These are phyloP conservation scores for Artemisia tridentata DNA, from an alignment of 129 eudicot species.

Conservation along the genomic window DNA sequence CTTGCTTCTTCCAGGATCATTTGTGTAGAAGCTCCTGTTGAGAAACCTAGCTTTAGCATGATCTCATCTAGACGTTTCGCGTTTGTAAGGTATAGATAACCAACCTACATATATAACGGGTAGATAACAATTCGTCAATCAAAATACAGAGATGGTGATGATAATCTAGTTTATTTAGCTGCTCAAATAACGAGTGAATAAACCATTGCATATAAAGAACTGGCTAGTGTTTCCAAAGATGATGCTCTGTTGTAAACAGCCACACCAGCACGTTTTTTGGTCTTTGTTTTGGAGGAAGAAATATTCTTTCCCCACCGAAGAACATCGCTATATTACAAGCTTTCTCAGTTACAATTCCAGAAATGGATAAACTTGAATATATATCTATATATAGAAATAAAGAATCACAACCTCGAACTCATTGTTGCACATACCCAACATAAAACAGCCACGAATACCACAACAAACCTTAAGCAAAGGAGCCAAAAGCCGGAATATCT, in stretches of 20 bases:
- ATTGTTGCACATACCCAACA: too few relatives aligned
- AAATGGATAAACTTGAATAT: too few relatives aligned
- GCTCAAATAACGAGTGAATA: not conserved
- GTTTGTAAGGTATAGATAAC: slow-evolving; percentile 86
- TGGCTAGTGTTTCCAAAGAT: slow-evolving; percentile 86
- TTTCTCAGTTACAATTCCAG: slow-evolving; percentile 16
- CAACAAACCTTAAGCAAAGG: too few relatives aligned
- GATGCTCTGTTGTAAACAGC: slow-evolving; percentile 97
- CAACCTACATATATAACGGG: slow-evolving; percentile 55
- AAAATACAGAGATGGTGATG: not conserved
- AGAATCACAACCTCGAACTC: too few relatives aligned
- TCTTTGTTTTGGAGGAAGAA: slow-evolving; percentile 70
- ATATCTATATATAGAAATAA: too few relatives aligned
- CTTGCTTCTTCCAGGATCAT: slow-evolving; percentile 36
- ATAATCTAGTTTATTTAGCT: not conserved
- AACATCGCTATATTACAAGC: slow-evolving; percentile 51
- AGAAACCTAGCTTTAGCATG: slow-evolving; percentile 82
- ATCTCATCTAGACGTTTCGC: slow-evolving; percentile 68
- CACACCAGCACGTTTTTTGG: slow-evolving; percentile 92
- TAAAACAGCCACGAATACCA: too few relatives aligned
- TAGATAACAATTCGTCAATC: slow-evolving; percentile 11
- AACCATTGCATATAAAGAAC: slow-evolving; percentile 27
- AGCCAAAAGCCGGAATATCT: too few relatives aligned
- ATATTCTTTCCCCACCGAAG: slow-evolving; percentile 91
- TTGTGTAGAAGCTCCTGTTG: slow-evolving; percentile 49